Conservation (phyloP, 176 grass and related monocot species). For the Triticum urartu region DNA sequence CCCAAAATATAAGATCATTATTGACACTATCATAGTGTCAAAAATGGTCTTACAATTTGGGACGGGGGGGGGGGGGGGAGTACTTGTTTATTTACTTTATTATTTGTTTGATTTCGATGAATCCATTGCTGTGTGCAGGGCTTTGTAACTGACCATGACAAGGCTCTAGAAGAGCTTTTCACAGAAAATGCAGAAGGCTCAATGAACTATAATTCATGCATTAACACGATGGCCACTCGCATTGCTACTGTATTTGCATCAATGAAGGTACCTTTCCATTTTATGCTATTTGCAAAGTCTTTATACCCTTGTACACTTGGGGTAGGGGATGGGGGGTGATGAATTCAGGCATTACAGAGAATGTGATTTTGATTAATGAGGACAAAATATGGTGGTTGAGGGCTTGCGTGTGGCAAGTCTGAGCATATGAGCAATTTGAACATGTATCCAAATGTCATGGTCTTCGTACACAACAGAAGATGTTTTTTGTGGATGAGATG, state of each 20-base stretch:
- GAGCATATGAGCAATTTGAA: background rate
- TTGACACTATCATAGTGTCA: no score
- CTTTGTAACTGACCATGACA: slow-evolving; percentile 86
- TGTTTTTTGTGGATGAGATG: background rate
- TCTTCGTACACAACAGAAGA: background rate
- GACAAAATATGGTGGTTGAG: background rate
- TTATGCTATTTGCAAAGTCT: slow-evolving; percentile 1
- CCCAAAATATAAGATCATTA: no score
- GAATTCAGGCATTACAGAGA: background rate
- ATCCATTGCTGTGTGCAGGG: slow-evolving; percentile 42
- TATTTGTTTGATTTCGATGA: background rate
- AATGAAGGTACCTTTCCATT: slow-evolving; percentile 36
- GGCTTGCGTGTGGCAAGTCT: background rate
- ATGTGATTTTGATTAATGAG: background rate
- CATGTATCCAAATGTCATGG: background rate
- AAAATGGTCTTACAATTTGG: no score
- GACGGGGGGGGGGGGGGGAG: no score
- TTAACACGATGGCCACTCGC: slow-evolving; percentile 74
- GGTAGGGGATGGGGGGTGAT: background rate
- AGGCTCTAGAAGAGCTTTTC: slow-evolving; percentile 84
- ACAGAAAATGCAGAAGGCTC: slow-evolving; percentile 73
- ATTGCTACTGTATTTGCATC: slow-evolving; percentile 76
- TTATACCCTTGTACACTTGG: background rate
- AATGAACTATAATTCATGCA: slow-evolving; percentile 77
- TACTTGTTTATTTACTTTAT: background rate